Base-by-base conservation (phyloP, 2,329 filamentous ascomycete genomes). In the Eutypella sp. region DNA sequence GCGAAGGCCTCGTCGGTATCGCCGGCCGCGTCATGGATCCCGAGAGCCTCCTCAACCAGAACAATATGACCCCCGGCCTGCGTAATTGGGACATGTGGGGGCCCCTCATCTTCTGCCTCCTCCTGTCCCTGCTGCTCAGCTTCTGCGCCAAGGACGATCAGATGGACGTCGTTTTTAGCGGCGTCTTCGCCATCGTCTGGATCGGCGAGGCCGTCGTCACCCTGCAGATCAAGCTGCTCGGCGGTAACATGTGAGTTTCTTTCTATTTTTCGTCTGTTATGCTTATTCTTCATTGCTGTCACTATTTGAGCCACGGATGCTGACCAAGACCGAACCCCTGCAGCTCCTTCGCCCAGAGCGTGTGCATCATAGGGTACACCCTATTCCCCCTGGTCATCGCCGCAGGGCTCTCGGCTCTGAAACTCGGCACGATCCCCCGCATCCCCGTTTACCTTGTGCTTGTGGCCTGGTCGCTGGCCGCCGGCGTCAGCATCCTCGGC, bases 61-160 rank as follows among this genome's bases (percentile, higher is more conserved):
- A 77, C 55, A 79, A 80, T 62, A 95, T 96, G 89, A 92, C 85
- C 54, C 87, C 95, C 42, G 91, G 91, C 1, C 71, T 97, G 61
- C 76, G 92, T 51, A 91, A 99, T 70, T 99, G 93, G 93, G 93
- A 99, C 75, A 79, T 99, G 42, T 99, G 93, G 93, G 93, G 93
- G 0, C 93, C 93, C 29, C 74, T 99, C 46, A 83, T 99, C 54
- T 99, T 99, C 73, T 96, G 92, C 60, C 72, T 99, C 55, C 72
- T 95, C 47, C 74, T 99, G 47, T 92, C 89, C 56, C 77, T 96
- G 67, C 81, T 99, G 57, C 74, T 99, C 47, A 95, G 91, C 56
- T 81, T 95, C 63, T 82, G 86, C 51, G 89, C 89, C 13, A 78
- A 84, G 56, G 76, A 79, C 1, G 81, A 89, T 40, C 93, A 99